phyloP scores from a whole-genome alignment of 768 basidiomycete genomes.

The Trametes cingulata region DNA sequence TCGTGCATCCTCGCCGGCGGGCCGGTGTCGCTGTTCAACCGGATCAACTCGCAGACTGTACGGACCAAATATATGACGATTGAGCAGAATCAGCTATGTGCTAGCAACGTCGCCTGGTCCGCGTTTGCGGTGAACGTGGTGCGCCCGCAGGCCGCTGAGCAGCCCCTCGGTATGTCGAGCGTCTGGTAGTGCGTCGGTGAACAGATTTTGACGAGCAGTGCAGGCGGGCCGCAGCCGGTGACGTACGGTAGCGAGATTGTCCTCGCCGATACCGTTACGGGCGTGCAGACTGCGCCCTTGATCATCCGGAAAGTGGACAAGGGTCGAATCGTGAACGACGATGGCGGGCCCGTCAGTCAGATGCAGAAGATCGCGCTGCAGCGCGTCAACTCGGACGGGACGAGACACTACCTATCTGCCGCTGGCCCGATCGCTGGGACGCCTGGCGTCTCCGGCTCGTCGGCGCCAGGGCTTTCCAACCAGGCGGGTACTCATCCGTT shows the following conservation, averaged over 20 bases:
- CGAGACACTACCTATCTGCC: slow-evolving; percentile 85
- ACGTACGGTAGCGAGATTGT: slow-evolving; percentile 91
- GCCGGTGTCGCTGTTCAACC: slow-evolving; percentile 91
- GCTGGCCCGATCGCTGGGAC: slow-evolving; percentile 82
- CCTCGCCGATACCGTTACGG: slow-evolving; percentile 81
- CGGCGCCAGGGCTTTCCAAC: slow-evolving; percentile 72
- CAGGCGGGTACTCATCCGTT: slow-evolving; percentile 82
- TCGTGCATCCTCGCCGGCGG: slow-evolving; percentile 89
- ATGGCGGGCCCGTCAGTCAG: slow-evolving; percentile 91
- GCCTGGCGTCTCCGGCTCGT: slow-evolving; percentile 64
- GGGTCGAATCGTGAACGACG: slow-evolving; percentile 80
- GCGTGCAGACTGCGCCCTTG: slow-evolving; percentile 82
- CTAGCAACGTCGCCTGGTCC: slow-evolving; percentile 91
- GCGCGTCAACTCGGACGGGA: slow-evolving; percentile 77
- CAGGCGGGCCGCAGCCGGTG: slow-evolving; percentile 72
- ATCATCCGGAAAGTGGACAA: slow-evolving; percentile 93
- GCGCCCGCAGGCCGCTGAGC: slow-evolving; percentile 51
- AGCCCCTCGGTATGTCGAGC: slow-evolving; percentile 59
- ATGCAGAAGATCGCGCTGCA: slow-evolving; percentile 96
- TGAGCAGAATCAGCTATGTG: slow-evolving; percentile 78
- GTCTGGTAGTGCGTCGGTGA: slow-evolving; percentile 1
- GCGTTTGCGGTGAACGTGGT: slow-evolving; percentile 93
- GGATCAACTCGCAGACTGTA: slow-evolving; percentile 95
- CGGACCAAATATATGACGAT: slow-evolving; percentile 98
- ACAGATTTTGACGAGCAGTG: not conserved